Evolutionary conservation across 2,329 filamentous ascomycete genomes (phyloP), one percentile per base, ranked within the genome.

Genomic region (Ophiostoma australiae): DNA sequence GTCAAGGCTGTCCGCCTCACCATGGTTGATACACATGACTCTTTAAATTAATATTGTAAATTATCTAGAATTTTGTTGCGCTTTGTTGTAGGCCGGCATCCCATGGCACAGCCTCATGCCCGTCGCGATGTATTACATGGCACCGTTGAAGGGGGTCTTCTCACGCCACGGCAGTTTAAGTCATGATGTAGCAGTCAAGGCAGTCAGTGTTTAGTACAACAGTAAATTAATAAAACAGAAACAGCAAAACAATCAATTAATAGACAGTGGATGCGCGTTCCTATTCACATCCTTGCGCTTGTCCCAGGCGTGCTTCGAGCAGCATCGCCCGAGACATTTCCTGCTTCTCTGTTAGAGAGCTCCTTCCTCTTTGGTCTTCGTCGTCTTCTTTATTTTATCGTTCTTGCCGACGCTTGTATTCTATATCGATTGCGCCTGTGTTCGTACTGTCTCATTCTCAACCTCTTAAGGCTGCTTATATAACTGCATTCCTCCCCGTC

Each of bases 41-140:
- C 17, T 48, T 7, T 20, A 48, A 20, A n/a, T 8, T 20, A 7
- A 7, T 4, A 48, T 8, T 48, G 17, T 5, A n/a, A 20, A 0
- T 15, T n/a, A n/a, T 48, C 6, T n/a, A 5, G 44, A 20, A 7
- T 20, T 48, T 7, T 20, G 37, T 48, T 20, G 17, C 44, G 17
- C 44, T 48, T n/a, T 20, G 44, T 48, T 48, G 44, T 41, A 41
- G 10, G 11, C 44, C 44, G 20, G 17, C 44, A 48, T 48, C 44
- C 7, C 17, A n/a, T 27, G 52, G n/a, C 58, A 35, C 31, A 7
- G 31, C 58, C 27, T 35, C 58, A 65, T 65, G 58, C 58, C 58
- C 58, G 58, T 65, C 15, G 31, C 23, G 58, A 65, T 58, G 27
- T 58, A 58, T n/a, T 65, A 31, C 58, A 65, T 65, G 58, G 31